These are phyloP conservation scores for Odontarrhena argentea DNA, from an alignment of 345 rosid species.

Conservation along the genomic window DNA sequence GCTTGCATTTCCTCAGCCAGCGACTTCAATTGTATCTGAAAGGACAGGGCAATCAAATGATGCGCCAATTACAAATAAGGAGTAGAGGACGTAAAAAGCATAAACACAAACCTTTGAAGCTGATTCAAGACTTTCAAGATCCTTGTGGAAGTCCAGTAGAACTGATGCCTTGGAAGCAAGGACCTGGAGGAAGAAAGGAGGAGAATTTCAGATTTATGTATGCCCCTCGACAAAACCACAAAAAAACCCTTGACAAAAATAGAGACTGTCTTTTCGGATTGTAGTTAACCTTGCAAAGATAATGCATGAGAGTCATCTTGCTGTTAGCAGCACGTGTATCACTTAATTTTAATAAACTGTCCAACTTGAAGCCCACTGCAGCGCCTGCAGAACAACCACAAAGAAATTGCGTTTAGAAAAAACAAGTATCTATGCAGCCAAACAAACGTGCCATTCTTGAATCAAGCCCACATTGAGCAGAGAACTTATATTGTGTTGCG, in stretches of 20 bases:
- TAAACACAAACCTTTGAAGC: constrained; percentile 72
- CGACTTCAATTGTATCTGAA: constrained; percentile 93
- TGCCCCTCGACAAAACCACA: constrained; percentile 16
- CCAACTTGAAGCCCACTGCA: constrained; percentile 97
- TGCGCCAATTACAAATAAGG: constrained; percentile 1
- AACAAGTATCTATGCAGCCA: constrained; percentile 17
- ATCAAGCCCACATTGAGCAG: constrained; percentile 17
- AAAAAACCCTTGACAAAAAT: constrained; percentile 4
- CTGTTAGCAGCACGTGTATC: constrained; percentile 92
- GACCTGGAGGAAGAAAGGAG: constrained; percentile 50
- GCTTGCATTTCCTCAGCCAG: constrained; percentile 99
- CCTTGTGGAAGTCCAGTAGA: constrained; percentile 80
- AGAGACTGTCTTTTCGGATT: neutral
- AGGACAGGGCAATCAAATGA: constrained; percentile 21
- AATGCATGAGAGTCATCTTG: constrained; percentile 99
- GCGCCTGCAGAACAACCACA: constrained; percentile 64
- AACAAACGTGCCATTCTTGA: constrained; percentile 8
- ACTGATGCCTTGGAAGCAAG: constrained; percentile 75
- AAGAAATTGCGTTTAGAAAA: constrained; percentile 16
- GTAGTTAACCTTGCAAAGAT: constrained; percentile 80
- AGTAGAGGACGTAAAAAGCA: constrained; percentile 18
- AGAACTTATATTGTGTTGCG: neutral
- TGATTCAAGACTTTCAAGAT: constrained; percentile 81
- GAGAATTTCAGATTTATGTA: constrained; percentile 16
- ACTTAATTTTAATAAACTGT: constrained; percentile 87